A percentile compares a stretch with the other conserved stretches of the same genome.
phyloP scores from a whole-genome alignment of 2,329 filamentous ascomycete genomes.

The Arachnomyces sp. region DNA sequence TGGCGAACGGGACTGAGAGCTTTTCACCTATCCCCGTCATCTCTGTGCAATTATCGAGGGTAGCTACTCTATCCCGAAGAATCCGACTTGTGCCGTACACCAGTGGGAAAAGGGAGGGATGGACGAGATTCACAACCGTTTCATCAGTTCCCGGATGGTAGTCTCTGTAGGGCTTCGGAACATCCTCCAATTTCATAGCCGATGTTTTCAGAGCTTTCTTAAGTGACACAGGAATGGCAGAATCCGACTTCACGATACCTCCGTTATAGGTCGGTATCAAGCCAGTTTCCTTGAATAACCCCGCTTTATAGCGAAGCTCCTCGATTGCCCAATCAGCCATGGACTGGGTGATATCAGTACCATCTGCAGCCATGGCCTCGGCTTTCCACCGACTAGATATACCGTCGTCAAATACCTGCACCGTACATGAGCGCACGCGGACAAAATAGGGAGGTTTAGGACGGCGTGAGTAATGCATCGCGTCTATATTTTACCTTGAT shows the following conservation, averaged over 20 bases:
- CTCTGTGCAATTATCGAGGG: slow-evolving; percentile 18
- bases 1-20: slow-evolving; percentile 9
- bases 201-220: slow-evolving; percentile 37
- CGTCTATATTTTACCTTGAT: slow-evolving; percentile 24
- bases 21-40: slow-evolving; percentile 14
- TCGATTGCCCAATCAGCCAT: slow-evolving; percentile 35
- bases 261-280: slow-evolving; percentile 39
- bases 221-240: slow-evolving; percentile 33
- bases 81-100: slow-evolving; percentile 23
- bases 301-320: slow-evolving; percentile 45
- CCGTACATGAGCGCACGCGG: not conserved
- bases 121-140: slow-evolving; percentile 54
- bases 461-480: too few species aligned
- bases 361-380: slow-evolving; percentile 17
- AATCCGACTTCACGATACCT: slow-evolving; percentile 48
- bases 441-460: not conserved
- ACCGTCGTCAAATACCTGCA: slow-evolving; percentile 26
- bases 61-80: slow-evolving; percentile 14
- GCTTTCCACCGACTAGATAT: slow-evolving; percentile 28
- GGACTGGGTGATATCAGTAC: slow-evolving; percentile 21
- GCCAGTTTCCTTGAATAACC: slow-evolving; percentile 29
- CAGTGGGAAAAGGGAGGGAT: too few species aligned
- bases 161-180: slow-evolving; percentile 47
- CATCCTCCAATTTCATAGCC: slow-evolving; percentile 44
- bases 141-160: slow-evolving; percentile 54